Base-by-base conservation (phyloP, 169 alveolate genomes). In the Cryptosporidium bovis region DNA sequence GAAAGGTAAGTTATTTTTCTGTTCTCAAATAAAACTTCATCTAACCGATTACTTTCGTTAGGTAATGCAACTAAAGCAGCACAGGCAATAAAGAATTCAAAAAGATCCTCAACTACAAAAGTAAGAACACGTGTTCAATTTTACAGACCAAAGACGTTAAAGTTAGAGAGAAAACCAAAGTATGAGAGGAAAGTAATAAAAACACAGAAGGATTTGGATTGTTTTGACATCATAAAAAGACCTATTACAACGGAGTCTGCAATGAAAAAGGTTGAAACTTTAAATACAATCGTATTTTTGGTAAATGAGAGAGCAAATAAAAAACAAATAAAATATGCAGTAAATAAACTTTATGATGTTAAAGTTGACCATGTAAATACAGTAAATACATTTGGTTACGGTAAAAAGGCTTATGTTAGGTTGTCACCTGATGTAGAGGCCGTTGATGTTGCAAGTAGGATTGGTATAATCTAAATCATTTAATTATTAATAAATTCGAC, bases 221-320 rank as follows among this genome's bases (percentile, higher is more conserved):
- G 95, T 90, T 96, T 93, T 93, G 90, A 94, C 60, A 94, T 97
- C 82, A 91, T 98, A 87, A 93, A 94, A 91, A 92, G 93, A 82
- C 99, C 99, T 18, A 92, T 98, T 67, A 96, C 99, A 46, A 97
- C 99, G 18, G 99, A 98, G 93, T 94, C 97, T 68, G 99, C 99
- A 66, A 96, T 97, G 98, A 97, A 97, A 94, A 96, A 95, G 94
- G 97, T 98, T 90, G 99, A 98, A 95, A 99, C 98, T 87, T 94
- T 97, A 87, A 98, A 98, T 94, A 98, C 99, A 31, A 93, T 98
- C 90, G 99, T 97, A 66, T 97, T 96, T 94, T 92, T 93, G 55
- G 98, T 96, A 65, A 95, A 95, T 92, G 91, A 93, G 77, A 91
- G 94, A 69, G 98, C 99, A 51, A 95, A 95, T 95, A 98, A 97